Evolutionary conservation across 345 rosid species (phyloP).

Genomic region (Melaleuca quinquenervia): DNA sequence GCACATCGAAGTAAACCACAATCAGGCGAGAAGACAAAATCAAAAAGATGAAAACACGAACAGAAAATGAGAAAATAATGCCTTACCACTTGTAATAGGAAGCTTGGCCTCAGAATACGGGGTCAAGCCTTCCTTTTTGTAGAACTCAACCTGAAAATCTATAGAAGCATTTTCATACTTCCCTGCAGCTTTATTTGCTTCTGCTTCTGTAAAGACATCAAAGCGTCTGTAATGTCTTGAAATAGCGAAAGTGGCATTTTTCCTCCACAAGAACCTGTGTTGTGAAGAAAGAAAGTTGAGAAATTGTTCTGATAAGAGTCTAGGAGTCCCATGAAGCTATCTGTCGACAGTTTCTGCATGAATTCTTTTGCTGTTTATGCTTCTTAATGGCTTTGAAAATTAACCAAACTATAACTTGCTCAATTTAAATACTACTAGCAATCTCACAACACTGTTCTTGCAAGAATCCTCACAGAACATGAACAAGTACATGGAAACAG

Average conservation of each 20-base stretch:
- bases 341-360: not conserved
- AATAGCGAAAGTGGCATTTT: constrained; percentile 89
- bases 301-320: not conserved
- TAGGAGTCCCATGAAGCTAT: not conserved
- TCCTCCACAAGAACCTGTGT: constrained; percentile 94
- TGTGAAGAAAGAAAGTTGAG: not conserved
- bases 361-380: not conserved
- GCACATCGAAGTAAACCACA: not conserved
- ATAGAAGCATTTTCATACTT: constrained; percentile 88
- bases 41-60: not conserved
- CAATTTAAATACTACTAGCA: not conserved
- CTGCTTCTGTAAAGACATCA: constrained; percentile 84
- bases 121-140: constrained; percentile 82
- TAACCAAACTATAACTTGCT: not conserved
- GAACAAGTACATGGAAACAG: not conserved
- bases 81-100: constrained; percentile 87
- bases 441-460: not conserved
- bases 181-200: constrained; percentile 98
- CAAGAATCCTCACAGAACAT: not conserved
- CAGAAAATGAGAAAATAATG: not conserved
- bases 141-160: constrained; percentile 82
- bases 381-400: not conserved
- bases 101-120: constrained; percentile 78
- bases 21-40: not conserved
- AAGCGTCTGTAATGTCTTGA: constrained; percentile 89